Conservation (phyloP, 257 asterid species). For the Nicotiana tomentosiformis region DNA sequence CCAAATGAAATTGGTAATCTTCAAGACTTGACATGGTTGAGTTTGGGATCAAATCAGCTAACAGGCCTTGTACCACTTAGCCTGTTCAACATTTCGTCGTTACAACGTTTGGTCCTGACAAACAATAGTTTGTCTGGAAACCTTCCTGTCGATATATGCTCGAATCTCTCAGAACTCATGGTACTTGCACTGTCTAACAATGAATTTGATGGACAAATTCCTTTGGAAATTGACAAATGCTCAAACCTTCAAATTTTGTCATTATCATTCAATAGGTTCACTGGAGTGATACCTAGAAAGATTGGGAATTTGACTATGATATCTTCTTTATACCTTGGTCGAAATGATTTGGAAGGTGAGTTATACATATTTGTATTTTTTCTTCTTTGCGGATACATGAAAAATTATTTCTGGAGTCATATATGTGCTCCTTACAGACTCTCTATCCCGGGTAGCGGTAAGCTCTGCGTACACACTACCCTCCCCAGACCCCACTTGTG, state of each 20-base stretch:
- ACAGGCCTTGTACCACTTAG: slow-evolving; percentile 13
- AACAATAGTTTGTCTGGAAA: slow-evolving; percentile 6
- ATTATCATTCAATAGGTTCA: not conserved
- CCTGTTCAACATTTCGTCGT: slow-evolving; percentile 14
- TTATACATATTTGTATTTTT: not conserved
- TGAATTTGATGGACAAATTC: slow-evolving; percentile 2
- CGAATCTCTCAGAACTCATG: not conserved
- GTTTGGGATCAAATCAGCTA: slow-evolving; percentile 18
- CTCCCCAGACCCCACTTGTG: too few relatives aligned
- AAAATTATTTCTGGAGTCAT: not conserved
- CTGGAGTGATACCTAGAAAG: not conserved
- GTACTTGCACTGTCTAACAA: slow-evolving; percentile 3
- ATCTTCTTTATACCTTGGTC: not conserved
- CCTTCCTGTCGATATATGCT: slow-evolving; percentile 4
- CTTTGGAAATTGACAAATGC: not conserved
- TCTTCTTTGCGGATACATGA: not conserved
- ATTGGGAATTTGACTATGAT: not conserved
- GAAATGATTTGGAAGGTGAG: not conserved
- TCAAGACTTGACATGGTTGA: slow-evolving; percentile 3
- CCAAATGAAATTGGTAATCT: slow-evolving; percentile 12
- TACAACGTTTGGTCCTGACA: not conserved
- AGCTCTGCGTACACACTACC: too few relatives aligned
- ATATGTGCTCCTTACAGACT: not conserved
- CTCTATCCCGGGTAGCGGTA: too few relatives aligned
- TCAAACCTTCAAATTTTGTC: slow-evolving; percentile 3